Evolutionary conservation across 495 filamentous ascomycete genomes (phyloP).

Genomic region (Thermothielavioides terrestris): DNA sequence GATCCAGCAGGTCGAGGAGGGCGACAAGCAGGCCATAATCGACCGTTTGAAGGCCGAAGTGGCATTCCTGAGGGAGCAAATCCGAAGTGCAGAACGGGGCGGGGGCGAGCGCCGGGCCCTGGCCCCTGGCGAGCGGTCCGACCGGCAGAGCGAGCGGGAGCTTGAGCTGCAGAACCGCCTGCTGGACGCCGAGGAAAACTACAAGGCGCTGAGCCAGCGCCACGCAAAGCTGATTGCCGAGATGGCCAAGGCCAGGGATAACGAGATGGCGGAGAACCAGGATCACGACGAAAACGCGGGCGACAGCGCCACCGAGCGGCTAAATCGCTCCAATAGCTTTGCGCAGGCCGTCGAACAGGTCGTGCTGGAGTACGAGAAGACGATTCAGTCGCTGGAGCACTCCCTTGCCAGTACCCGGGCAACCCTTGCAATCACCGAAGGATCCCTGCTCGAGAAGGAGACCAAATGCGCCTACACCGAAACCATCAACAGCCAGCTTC

Average conservation of each 20-base stretch:
- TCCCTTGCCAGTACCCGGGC: constrained; percentile 84
- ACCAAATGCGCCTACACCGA: constrained; percentile 86
- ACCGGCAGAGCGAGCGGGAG: constrained; percentile 78
- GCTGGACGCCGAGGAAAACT: constrained; percentile 89
- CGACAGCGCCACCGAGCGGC: constrained; percentile 74
- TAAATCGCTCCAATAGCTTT: constrained; percentile 91
- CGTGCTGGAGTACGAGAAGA: constrained; percentile 97
- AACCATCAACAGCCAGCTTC: constrained; percentile 82
- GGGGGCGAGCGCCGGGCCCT: constrained; percentile 48
- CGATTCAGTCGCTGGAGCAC: constrained; percentile 86
- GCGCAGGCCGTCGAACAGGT: constrained; percentile 92
- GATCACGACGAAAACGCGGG: constrained; percentile 49
- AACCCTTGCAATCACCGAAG: constrained; percentile 75
- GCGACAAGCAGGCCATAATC: constrained; percentile 90
- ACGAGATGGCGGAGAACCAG: constrained; percentile 44
- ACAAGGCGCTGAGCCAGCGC: constrained; percentile 77
- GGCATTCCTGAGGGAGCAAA: constrained; percentile 87
- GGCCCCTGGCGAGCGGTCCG: constrained; percentile 58
- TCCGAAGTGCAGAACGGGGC: constrained; percentile 59
- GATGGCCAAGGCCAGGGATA: constrained; percentile 75
- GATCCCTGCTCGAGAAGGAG: constrained; percentile 81
- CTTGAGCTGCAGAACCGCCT: constrained; percentile 90
- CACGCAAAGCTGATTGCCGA: constrained; percentile 94
- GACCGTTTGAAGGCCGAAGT: constrained; percentile 92
- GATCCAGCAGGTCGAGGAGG: constrained; percentile 90